Conservation (phyloP, 345 rosid genomes). For the Moricandia arvensis region DNA sequence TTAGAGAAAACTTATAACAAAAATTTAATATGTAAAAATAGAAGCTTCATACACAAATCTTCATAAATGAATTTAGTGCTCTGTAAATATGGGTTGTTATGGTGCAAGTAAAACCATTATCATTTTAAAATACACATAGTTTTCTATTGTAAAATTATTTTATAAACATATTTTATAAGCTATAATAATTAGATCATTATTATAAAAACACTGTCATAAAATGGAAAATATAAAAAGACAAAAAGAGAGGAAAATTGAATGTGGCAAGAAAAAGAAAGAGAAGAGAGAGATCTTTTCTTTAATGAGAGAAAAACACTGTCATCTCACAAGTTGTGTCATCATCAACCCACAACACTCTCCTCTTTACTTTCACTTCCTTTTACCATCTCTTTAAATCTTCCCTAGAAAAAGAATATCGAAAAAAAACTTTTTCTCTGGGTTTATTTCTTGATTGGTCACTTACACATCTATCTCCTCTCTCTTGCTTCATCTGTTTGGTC, state of each 20-base stretch:
- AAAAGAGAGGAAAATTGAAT: conserved; percentile 35
- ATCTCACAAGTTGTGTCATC: conserved; percentile 42
- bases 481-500: conserved; percentile 38
- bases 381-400: conserved; percentile 5
- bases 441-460: conserved; percentile 42
- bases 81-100: too few species aligned
- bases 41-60: too few species aligned
- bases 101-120: too few species aligned
- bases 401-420: conserved; percentile 8
- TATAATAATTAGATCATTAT: too few species aligned
- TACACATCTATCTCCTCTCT: conserved; percentile 12
- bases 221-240: background rate
- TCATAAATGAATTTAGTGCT: too few species aligned
- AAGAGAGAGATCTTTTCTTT: conserved; percentile 43
- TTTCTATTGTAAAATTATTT: too few species aligned
- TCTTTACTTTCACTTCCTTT: background rate
- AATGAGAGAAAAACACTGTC: conserved; percentile 52
- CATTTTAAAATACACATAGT: too few species aligned
- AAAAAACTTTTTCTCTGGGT: conserved; percentile 34
- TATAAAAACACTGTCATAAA: background rate
- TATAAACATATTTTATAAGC: too few species aligned
- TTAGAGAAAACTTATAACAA: too few species aligned
- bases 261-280: conserved; percentile 49
- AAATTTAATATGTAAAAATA: too few species aligned
- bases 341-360: conserved; percentile 36